Evolutionary conservation across 2,329 filamentous ascomycete genomes (phyloP), one percentile per base, ranked within the genome.

Genomic region (Diaporthe vexans): DNA sequence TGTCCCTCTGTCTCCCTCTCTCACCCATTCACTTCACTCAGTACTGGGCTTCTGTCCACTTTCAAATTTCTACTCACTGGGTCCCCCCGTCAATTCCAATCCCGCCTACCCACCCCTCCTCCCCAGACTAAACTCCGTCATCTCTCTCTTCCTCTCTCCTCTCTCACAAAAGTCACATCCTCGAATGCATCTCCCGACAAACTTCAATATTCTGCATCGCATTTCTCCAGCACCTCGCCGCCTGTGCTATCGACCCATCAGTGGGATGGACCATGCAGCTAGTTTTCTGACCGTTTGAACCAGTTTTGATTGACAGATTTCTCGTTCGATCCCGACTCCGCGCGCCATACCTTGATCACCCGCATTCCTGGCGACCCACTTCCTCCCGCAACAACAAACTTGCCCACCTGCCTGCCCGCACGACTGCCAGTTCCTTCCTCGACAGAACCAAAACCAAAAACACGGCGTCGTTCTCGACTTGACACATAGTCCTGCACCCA

Each of bases 71-170:
- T 63, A 71, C 57, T 61, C 67, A 52, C 68, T 67, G 74, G 63
- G 72, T 58, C 70, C 72, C 72, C 72, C 52, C 58, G 74, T 70
- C 74, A 73, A 54, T 70, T 67, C 65, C 67, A 74, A 71, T n/a
- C 74, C 73, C 72, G 51, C 67, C 73, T 70, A 52, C 40, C 52
- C 63, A 70, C 68, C 71, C 68, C 68, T 58, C 68, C 68, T 72
- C 74, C 72, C 70, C 63, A 54, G 63, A 68, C 63, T 54, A 68
- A 48, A 43, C 70, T 72, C 70, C 70, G 70, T 72, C 70, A 72
- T 72, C 70, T 61, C 73, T 56, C 51, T 63, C 61, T 63, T 72
- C 61, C 68, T 68, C 69, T 70, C 71, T 63, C 59, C 59, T n/a
- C 59, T 63, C 71, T 70, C 73, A 61, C 40, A 19, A 43, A 43